phyloP scores from a whole-genome alignment of 2,329 filamentous ascomycete genomes.

The Endothia cerciana region DNA sequence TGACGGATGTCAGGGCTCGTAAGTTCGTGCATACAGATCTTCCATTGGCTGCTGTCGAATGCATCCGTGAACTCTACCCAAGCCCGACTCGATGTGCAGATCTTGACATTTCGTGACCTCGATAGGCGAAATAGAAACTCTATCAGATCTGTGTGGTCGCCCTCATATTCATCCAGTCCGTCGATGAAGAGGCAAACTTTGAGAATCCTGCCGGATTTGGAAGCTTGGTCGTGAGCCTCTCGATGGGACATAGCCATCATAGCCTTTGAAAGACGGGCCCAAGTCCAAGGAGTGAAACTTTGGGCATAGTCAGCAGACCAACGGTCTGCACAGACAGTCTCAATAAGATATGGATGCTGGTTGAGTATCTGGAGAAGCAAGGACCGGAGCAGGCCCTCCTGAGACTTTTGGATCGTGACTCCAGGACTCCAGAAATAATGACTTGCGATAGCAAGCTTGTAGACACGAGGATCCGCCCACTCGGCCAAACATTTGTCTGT shows the following conservation, averaged over 20 bases:
- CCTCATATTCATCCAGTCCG: constrained; percentile 30
- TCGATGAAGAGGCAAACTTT: constrained; percentile 27
- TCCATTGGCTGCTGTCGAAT: constrained; percentile 13
- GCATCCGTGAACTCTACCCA: constrained; percentile 25
- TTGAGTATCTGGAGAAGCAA: constrained; percentile 21
- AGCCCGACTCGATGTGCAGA: constrained; percentile 28
- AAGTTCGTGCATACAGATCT: constrained; percentile 27
- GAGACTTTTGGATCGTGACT: constrained; percentile 22
- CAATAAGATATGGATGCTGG: constrained; percentile 14
- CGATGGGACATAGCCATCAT: not conserved
- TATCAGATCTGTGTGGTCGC: constrained; percentile 25
- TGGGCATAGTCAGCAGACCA: not conserved
- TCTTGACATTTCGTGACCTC: constrained; percentile 17
- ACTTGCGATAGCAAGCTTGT: constrained; percentile 10
- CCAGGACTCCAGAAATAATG: constrained; percentile 28
- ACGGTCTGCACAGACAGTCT: constrained; percentile 8
- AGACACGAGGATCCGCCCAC: constrained; percentile 1
- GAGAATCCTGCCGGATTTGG: not conserved
- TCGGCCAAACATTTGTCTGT: not conserved
- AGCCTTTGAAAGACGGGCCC: not conserved
- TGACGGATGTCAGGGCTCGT: constrained; percentile 24
- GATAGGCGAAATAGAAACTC: not conserved
- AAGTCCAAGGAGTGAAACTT: constrained; percentile 12
- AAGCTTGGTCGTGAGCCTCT: not conserved
- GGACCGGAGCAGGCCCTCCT: constrained; percentile 22